Evolutionary conservation across 495 filamentous ascomycete genomes (phyloP).

Genomic region (Xylaria palmicola): DNA sequence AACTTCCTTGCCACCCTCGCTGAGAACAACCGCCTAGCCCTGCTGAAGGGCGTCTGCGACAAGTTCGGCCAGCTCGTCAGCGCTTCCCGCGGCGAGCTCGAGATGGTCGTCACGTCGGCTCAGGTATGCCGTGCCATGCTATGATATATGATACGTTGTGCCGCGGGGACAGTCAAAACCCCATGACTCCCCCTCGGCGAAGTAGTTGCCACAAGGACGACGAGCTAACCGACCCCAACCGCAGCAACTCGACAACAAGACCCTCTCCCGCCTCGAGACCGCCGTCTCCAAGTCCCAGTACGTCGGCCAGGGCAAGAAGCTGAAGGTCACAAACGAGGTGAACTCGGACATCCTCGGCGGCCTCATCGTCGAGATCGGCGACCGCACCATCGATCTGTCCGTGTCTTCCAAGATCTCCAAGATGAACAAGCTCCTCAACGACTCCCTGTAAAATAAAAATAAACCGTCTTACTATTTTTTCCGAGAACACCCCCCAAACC

Average conservation of each 20-base stretch:
- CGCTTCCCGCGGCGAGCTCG: slow-evolving; percentile 87
- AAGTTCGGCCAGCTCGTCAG: slow-evolving; percentile 88
- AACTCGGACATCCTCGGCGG: slow-evolving; percentile 93
- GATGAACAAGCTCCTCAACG: slow-evolving; percentile 98
- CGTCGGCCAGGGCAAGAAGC: slow-evolving; percentile 89
- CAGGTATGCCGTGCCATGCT: slow-evolving; percentile 64
- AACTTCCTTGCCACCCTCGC: slow-evolving; percentile 88
- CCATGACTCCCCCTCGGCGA: too few species aligned
- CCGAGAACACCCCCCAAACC: too few species aligned
- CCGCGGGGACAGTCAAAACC: too few species aligned
- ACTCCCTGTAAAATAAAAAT: slow-evolving; percentile 75
- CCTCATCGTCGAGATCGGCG: slow-evolving; percentile 92
- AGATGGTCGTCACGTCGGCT: slow-evolving; percentile 85
- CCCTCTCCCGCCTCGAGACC: slow-evolving; percentile 76
- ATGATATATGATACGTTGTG: too few species aligned
- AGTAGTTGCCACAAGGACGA: neutral
- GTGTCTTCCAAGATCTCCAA: slow-evolving; percentile 92
- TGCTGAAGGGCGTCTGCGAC: slow-evolving; percentile 76
- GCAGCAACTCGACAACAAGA: slow-evolving; percentile 85
- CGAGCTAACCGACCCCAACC: slow-evolving; percentile 20
- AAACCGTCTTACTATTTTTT: slow-evolving; percentile 7
- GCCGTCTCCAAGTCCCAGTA: slow-evolving; percentile 86
- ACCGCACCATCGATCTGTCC: slow-evolving; percentile 96
- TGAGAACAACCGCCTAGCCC: slow-evolving; percentile 90
- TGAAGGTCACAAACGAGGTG: slow-evolving; percentile 93